Evolutionary conservation across 306 rosid species (phyloP).

Genomic region (Morella rubra): DNA sequence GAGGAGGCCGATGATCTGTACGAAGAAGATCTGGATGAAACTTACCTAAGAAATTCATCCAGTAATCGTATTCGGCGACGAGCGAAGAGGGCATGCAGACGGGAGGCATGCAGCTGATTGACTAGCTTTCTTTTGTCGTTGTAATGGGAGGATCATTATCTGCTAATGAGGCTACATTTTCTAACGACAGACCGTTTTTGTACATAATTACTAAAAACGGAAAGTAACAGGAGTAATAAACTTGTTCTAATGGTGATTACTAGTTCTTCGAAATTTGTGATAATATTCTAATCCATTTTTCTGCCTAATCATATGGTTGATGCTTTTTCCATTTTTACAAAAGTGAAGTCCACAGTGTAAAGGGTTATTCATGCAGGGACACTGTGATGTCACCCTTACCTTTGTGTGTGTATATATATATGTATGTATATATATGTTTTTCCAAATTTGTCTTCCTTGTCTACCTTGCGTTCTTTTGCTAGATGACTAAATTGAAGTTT

Average conservation of each 20-base stretch:
- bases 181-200: constrained; percentile 33
- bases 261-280: neutral
- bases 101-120: no score
- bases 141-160: constrained; percentile 32
- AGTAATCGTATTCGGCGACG: no score
- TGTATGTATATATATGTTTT: constrained; percentile 4
- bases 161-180: constrained; percentile 23
- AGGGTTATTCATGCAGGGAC: constrained; percentile 24
- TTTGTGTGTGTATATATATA: no score
- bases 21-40: no score
- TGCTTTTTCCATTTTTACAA: constrained; percentile 24
- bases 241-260: constrained; percentile 4
- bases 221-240: constrained; percentile 20
- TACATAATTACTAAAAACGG: constrained; percentile 31
- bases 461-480: no score
- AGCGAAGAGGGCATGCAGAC: no score
- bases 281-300: neutral
- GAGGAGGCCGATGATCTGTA: no score
- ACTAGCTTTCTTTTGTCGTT: constrained; percentile 22
- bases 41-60: no score
- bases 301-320: constrained; percentile 28
- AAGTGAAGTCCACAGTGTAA: constrained; percentile 52
- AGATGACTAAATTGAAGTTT: no score
- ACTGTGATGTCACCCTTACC: neutral
- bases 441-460: neutral